These are phyloP conservation scores for Capsicum pubescens DNA, from an alignment of 257 asterid genomes.

Conservation along the genomic window DNA sequence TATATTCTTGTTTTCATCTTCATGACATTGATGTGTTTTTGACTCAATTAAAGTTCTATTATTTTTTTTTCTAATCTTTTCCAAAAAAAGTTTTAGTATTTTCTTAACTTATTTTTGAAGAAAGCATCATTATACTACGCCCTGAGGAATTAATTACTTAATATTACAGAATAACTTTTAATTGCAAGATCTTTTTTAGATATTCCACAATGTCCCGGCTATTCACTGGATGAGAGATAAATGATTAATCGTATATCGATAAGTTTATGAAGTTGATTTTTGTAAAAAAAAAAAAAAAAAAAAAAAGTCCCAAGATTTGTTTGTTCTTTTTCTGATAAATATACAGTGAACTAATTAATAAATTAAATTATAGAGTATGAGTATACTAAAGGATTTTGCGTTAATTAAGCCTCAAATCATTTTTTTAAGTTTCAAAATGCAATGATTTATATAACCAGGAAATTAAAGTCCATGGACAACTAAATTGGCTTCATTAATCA, in stretches of 20 bases:
- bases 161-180: background rate
- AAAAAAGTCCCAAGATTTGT: too few species aligned
- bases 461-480: background rate
- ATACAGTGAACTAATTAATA: background rate
- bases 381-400: background rate
- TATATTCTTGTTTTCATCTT: background rate
- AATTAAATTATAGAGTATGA: background rate
- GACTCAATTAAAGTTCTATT: background rate
- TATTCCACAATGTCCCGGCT: background rate
- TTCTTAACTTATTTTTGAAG: conserved; percentile 8
- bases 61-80: background rate
- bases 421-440: background rate
- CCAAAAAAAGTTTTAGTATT: background rate
- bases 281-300: too few species aligned
- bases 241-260: background rate
- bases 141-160: background rate
- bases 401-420: background rate
- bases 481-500: too few species aligned
- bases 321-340: too few species aligned
- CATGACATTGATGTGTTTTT: conserved; percentile 18
- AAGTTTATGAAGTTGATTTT: too few species aligned
- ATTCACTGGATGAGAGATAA: background rate
- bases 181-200: too few species aligned
- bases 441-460: background rate
- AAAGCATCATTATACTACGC: background rate